Evolutionary conservation across 2,329 filamentous ascomycete genomes (phyloP).

Genomic region (Xylaria arbuscula): DNA sequence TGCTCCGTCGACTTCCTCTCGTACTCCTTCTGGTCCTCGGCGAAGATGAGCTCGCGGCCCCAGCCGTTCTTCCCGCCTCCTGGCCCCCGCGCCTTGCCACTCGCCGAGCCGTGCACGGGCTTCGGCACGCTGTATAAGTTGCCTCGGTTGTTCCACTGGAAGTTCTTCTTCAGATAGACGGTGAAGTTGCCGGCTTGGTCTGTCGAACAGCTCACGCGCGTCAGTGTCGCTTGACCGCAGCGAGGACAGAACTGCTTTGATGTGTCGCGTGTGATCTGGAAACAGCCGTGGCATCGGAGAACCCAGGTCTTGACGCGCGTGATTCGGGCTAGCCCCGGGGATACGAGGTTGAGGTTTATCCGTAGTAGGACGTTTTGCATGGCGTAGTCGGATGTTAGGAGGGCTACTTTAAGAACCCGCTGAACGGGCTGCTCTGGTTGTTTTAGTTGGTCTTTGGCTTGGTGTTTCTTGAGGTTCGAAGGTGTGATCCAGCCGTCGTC

Average conservation of each 20-base stretch:
- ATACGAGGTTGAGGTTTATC: constrained; percentile 92
- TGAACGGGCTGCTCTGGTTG: constrained; percentile 63
- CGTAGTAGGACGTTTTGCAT: constrained; percentile 98
- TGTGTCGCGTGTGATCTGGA: constrained; percentile 85
- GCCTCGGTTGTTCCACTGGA: constrained; percentile 94
- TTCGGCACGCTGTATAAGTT: constrained; percentile 95
- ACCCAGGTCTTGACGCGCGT: constrained; percentile 88
- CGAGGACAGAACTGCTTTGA: constrained; percentile 90
- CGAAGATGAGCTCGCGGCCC: constrained; percentile 84
- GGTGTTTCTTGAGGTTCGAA: constrained; percentile 86
- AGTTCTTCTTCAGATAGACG: constrained; percentile 91
- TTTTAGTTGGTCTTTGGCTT: constrained; percentile 71
- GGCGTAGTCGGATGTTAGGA: constrained; percentile 93
- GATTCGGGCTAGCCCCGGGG: constrained; percentile 81
- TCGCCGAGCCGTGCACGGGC: constrained; percentile 82
- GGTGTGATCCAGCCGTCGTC: constrained; percentile 92
- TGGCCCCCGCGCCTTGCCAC: constrained; percentile 73
- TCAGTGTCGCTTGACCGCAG: constrained; percentile 89
- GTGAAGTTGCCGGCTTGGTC: constrained; percentile 82
- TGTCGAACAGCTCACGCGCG: constrained; percentile 86
- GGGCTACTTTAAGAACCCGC: constrained; percentile 83
- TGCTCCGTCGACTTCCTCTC: constrained; percentile 70
- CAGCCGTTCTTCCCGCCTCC: constrained; percentile 88
- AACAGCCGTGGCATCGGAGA: constrained; percentile 93
- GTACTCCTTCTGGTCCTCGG: constrained; percentile 98